Base-by-base conservation (phyloP, 1,284 basidiomycete genomes). In the Moesziomyces sp. region DNA sequence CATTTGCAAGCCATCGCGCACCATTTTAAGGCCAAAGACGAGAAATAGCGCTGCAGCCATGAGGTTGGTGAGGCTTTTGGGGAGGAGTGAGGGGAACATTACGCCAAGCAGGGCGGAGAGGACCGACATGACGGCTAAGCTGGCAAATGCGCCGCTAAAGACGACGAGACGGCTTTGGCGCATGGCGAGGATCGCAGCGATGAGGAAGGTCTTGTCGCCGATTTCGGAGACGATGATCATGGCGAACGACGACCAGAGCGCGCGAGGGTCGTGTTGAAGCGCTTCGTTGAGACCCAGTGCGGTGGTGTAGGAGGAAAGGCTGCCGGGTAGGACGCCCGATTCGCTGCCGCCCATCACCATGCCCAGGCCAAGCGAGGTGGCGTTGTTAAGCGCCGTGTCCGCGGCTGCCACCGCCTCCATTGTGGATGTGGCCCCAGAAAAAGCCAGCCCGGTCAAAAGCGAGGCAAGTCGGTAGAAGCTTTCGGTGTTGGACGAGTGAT, bases 181-280 rank as follows among this genome's bases (percentile, higher is more conserved):
- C 90, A 97, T 96, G 10, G 96, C 93, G 76, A 99, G 91, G 78
- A 99, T 95, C 60, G 96, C 97, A 23, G 96, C 88, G 49, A 98
- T 97, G 65, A 99, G 90, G 84, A 99, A 99, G 0, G 96, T 99
- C 86, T 98, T 98, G 90, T 99, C 97, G 48, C 96, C 95, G 72
- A 86, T 84, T 67, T 86, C 85, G 16, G 84, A 85, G 40, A 86
- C 70, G 21, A 76, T 68, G 58, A 76, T 76, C 74, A 76, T 76
- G 7, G 61, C 66, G 30, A 74, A 76, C 14, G 58, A 62, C 13
- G 55, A 58, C 65, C 66, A 76, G 23, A 76, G n/a, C 16, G 74
- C 74, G 45, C 74, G 43, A 3, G 74, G 74, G 30, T 76, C 74
- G 21, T 52, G 50, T 48, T 56, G 50, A 56, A 61, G 63, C 5